phyloP scores from a whole-genome alignment of 768 basidiomycete genomes.

The Ramaria rubella region DNA sequence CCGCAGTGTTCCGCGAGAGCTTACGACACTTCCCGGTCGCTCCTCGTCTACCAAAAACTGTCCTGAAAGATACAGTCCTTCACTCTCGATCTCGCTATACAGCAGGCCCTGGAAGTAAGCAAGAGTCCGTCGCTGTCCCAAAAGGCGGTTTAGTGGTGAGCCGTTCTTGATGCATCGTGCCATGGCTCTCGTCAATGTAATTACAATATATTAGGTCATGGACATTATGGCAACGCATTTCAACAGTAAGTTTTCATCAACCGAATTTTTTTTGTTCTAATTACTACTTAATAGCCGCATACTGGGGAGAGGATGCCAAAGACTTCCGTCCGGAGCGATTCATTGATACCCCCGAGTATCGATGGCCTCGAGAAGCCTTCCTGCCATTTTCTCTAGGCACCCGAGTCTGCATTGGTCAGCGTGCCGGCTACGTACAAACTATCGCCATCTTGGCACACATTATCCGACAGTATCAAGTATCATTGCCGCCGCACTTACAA shows the following conservation, averaged over 20 bases:
- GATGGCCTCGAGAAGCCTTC: conserved; percentile 47
- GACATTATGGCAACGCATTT: conserved; percentile 39
- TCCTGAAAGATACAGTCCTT: conserved; percentile 31
- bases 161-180: background rate
- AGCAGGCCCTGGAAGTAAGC: conserved; percentile 18
- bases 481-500: conserved; percentile 32
- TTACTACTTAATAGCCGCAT: conserved; percentile 28
- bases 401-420: conserved; percentile 44
- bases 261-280: background rate
- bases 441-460: conserved; percentile 38
- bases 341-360: conserved; percentile 42
- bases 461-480: conserved; percentile 35
- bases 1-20: conserved; percentile 40
- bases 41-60: conserved; percentile 31
- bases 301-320: conserved; percentile 41
- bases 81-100: conserved; percentile 10
- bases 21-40: conserved; percentile 38
- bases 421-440: conserved; percentile 39
- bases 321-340: conserved; percentile 46
- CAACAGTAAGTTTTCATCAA: conserved; percentile 32
- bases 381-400: conserved; percentile 40
- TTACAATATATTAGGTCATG: conserved; percentile 18
- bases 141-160: conserved; percentile 30
- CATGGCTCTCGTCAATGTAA: background rate
- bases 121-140: conserved; percentile 30